These are phyloP conservation scores for Bocquillonia castaneifolia DNA, from an alignment of 441 rosid genomes.

Conservation along the genomic window DNA sequence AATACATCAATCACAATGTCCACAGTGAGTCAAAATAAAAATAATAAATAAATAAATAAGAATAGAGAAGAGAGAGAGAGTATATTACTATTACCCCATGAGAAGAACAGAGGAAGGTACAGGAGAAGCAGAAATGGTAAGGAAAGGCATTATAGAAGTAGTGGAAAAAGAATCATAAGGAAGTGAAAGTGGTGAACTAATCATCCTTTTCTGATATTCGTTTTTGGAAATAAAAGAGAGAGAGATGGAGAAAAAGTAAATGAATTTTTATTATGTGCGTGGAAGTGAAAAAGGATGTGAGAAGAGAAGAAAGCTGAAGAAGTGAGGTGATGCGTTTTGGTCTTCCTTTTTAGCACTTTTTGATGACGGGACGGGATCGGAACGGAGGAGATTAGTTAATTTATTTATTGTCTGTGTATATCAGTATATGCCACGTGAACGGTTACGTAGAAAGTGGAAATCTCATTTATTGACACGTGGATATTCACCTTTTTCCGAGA, in stretches of 20 bases:
- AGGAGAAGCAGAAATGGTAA: conserved; percentile 18
- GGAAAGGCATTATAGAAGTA: conserved; percentile 20
- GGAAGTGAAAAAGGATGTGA: background rate
- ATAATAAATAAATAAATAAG: too few species aligned
- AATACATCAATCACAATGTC: conserved; percentile 9
- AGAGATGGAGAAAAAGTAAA: background rate
- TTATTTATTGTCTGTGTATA: conserved; percentile 22
- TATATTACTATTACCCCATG: conserved; percentile 50
- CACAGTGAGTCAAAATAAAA: background rate
- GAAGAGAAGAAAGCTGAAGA: background rate
- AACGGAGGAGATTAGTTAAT: background rate
- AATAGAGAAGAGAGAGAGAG: too few species aligned
- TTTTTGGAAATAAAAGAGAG: background rate
- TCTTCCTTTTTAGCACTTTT: background rate
- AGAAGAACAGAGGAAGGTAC: conserved; percentile 27
- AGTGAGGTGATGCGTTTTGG: background rate
- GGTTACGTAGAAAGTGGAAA: conserved; percentile 21
- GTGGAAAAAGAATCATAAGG: conserved; percentile 26
- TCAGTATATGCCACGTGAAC: conserved; percentile 92
- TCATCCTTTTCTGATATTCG: conserved; percentile 33
- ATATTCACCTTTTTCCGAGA: background rate
- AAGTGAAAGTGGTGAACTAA: conserved; percentile 28
- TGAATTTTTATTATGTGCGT: background rate
- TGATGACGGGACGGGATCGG: background rate
- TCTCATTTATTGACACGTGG: conserved; percentile 28